Evolutionary conservation across 495 filamentous ascomycete species (phyloP).

Genomic region (Aspergillus cavernicola): DNA sequence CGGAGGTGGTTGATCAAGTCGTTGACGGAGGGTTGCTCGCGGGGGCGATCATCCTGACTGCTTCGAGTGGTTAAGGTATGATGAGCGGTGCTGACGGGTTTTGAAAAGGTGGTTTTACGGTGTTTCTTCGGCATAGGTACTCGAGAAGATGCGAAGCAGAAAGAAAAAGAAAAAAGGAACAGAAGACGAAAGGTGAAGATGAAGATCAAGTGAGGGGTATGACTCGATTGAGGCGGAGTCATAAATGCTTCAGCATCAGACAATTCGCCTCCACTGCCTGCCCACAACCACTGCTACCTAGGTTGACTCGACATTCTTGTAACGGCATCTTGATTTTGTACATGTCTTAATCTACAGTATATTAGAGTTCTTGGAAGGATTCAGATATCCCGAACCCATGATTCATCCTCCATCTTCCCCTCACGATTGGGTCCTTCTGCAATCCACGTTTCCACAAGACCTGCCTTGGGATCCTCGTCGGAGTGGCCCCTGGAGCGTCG

Average conservation of each 20-base stretch:
- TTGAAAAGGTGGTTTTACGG: constrained; percentile 28
- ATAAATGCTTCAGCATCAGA: not conserved
- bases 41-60: constrained; percentile 27
- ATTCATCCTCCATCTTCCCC: constrained; percentile 61
- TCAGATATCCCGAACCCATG: constrained; percentile 59
- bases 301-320: too few species aligned
- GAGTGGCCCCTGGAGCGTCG: constrained; percentile 63
- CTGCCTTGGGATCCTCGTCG: constrained; percentile 73
- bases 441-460: constrained; percentile 61
- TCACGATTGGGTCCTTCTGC: constrained; percentile 51
- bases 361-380: not conserved
- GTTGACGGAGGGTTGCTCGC: constrained; percentile 39
- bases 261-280: too few species aligned
- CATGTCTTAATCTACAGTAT: too few species aligned
- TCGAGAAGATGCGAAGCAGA: constrained; percentile 4
- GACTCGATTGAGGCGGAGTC: not conserved
- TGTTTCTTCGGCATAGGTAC: constrained; percentile 48
- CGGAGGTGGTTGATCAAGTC: constrained; percentile 49
- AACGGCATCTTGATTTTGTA: too few species aligned
- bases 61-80: constrained; percentile 32
- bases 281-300: too few species aligned
- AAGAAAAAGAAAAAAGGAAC: constrained; percentile 9
- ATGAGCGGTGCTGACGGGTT: constrained; percentile 37
- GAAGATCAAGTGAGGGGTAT: constrained; percentile 7
- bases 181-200: too few species aligned